A percentile compares a stretch with the other conserved stretches of the same genome.
Evolutionary conservation across 2,329 filamentous ascomycete genomes (phyloP).

Genomic region (Aureobasidium pullulans): DNA sequence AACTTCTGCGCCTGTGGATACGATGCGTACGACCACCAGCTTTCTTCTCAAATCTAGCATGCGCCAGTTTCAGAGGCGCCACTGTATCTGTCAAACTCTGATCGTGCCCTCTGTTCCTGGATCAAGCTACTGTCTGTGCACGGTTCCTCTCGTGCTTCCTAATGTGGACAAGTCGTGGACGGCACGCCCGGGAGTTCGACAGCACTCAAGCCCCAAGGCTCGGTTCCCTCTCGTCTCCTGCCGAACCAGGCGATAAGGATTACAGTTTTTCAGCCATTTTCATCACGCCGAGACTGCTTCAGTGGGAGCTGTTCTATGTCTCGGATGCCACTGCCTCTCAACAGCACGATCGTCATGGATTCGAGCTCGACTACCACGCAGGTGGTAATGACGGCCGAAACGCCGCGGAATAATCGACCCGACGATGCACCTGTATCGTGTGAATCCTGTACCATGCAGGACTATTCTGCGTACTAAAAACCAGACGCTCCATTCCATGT

Average conservation of each 20-base stretch:
- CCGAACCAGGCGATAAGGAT: constrained; percentile 3
- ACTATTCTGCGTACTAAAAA: neutral
- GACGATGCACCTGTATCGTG: constrained; percentile 1
- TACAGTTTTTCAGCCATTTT: constrained; percentile 2
- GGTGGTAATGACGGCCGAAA: neutral
- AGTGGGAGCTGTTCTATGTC: neutral
- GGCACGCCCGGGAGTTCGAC: constrained; percentile 3
- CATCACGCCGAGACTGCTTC: neutral
- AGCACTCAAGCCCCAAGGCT: neutral
- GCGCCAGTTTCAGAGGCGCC: constrained; percentile 10
- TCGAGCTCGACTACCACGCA: neutral
- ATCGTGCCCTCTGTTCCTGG: neutral
- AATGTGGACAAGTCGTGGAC: neutral
- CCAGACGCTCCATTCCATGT: neutral
- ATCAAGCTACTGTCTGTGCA: constrained; percentile 3
- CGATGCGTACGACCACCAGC: neutral
- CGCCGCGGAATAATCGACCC: neutral
- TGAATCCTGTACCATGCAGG: neutral
- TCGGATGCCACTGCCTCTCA: neutral
- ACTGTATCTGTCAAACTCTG: constrained; percentile 13
- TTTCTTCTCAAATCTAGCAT: constrained; percentile 2
- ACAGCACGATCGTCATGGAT: neutral
- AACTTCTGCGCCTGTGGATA: neutral
- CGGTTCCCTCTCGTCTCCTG: neutral
- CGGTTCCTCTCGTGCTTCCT: neutral